These are phyloP conservation scores for Monilinia aucupariae DNA, from an alignment of 2,329 filamentous ascomycete species.

Conservation along the genomic window DNA sequence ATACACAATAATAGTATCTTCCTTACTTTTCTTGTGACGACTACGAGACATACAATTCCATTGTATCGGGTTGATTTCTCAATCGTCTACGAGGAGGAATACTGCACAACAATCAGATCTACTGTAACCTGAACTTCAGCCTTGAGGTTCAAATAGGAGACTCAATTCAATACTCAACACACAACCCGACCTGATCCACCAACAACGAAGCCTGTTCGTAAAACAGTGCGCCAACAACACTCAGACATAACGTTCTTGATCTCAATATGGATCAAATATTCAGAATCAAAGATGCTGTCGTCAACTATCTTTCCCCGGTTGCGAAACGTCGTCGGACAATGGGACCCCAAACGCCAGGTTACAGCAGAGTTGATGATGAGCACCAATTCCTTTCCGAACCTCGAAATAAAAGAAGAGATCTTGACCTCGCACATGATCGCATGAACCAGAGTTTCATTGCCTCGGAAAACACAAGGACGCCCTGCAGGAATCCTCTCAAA, in stretches of 20 bases:
- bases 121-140: slow-evolving; percentile 3
- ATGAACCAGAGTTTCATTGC: slow-evolving; percentile 23
- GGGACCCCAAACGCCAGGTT: slow-evolving; percentile 23
- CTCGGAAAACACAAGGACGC: slow-evolving; percentile 18
- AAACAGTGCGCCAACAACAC: neutral
- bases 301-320: slow-evolving; percentile 30
- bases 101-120: neutral
- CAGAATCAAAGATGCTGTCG: slow-evolving; percentile 30
- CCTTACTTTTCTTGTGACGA: too few species aligned
- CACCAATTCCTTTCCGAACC: slow-evolving; percentile 24
- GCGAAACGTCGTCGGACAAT: slow-evolving; percentile 33
- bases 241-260: neutral
- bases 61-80: too few species aligned
- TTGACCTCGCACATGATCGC: slow-evolving; percentile 17
- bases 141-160: slow-evolving; percentile 11
- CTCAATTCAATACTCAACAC: neutral
- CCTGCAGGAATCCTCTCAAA: slow-evolving; percentile 26
- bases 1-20: neutral
- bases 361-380: slow-evolving; percentile 16
- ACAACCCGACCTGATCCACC: neutral
- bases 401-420: slow-evolving; percentile 18
- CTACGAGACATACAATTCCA: too few species aligned
- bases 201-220: neutral
- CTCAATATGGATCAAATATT: slow-evolving; percentile 30
- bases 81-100: neutral